Conservation (phyloP, 2,329 filamentous ascomycete species). For the Ceratocystis eucalypticola region DNA sequence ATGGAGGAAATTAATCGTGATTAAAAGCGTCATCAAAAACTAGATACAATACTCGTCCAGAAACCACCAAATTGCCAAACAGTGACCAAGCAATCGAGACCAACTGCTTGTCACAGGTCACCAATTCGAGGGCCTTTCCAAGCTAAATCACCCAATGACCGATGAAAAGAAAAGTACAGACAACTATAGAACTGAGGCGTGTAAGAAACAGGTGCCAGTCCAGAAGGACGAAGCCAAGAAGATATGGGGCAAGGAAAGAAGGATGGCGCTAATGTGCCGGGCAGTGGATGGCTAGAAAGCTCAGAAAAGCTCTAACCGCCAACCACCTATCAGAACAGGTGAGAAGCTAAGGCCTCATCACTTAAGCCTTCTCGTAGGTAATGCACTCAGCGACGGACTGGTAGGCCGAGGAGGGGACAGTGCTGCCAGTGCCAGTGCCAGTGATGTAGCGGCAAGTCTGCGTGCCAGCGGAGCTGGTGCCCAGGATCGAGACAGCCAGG, state of each 20-base stretch:
- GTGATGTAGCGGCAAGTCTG: constrained; percentile 18
- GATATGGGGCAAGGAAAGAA: constrained; percentile 6
- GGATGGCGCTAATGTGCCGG: background rate
- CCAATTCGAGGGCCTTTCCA: background rate
- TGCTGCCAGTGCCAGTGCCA: constrained; percentile 9
- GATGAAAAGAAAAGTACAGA: background rate
- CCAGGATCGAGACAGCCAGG: constrained; percentile 17
- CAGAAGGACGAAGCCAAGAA: background rate
- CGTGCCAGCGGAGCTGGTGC: constrained; percentile 6
- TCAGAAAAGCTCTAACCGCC: background rate
- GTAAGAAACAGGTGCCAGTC: constrained; percentile 6
- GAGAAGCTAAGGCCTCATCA: no score
- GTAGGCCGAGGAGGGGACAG: constrained; percentile 2
- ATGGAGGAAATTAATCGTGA: background rate
- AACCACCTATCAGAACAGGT: no score
- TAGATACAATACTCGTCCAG: constrained; percentile 8
- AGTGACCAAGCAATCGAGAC: background rate
- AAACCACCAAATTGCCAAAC: background rate
- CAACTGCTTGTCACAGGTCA: background rate
- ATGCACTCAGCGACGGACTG: constrained; percentile 1
- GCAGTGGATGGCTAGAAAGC: background rate
- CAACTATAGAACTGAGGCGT: constrained; percentile 8
- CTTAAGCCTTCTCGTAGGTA: constrained; percentile 13
- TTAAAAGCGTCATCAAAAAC: constrained; percentile 7
- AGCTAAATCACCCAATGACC: constrained; percentile 1